Evolutionary conservation across 148 eudicot species (phyloP).

Genomic region (Chenopodium suecicum): DNA sequence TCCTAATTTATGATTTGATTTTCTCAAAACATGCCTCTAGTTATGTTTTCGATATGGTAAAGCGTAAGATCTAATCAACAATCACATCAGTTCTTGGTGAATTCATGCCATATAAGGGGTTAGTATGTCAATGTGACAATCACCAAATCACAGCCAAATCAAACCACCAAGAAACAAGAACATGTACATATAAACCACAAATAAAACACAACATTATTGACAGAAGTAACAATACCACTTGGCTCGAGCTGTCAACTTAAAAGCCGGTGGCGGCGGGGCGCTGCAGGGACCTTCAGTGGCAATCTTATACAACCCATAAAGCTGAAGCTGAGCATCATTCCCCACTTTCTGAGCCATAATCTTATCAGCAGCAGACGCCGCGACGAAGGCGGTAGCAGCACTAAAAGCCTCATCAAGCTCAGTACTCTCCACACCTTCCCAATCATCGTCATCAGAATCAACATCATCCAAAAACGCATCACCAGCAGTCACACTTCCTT

Average conservation of each 20-base stretch:
- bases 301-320: conserved; percentile 83
- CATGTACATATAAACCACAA: not conserved
- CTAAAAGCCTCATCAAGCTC: conserved; percentile 90
- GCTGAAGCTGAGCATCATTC: conserved; percentile 77
- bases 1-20: not conserved
- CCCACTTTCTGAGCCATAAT: conserved; percentile 52
- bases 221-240: conserved; percentile 57
- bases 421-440: conserved; percentile 99
- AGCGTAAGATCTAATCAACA: not conserved
- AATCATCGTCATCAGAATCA: conserved; percentile 62
- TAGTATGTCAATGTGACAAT: not conserved
- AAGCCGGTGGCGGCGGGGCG: conserved; percentile 70
- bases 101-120: not conserved
- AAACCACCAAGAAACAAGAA: not conserved
- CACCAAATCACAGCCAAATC: not conserved
- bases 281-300: conserved; percentile 95
- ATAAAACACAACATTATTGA: not conserved
- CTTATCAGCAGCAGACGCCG: conserved; percentile 77
- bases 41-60: not conserved
- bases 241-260: conserved; percentile 90
- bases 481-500: conserved; percentile 31
- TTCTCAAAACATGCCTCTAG: not conserved
- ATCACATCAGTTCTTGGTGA: not conserved
- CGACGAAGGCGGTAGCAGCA: conserved; percentile 93
- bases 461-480: conserved; percentile 32